These are phyloP conservation scores for Hygrophorus pudorinus DNA, from an alignment of 768 basidiomycete genomes.

Conservation along the genomic window DNA sequence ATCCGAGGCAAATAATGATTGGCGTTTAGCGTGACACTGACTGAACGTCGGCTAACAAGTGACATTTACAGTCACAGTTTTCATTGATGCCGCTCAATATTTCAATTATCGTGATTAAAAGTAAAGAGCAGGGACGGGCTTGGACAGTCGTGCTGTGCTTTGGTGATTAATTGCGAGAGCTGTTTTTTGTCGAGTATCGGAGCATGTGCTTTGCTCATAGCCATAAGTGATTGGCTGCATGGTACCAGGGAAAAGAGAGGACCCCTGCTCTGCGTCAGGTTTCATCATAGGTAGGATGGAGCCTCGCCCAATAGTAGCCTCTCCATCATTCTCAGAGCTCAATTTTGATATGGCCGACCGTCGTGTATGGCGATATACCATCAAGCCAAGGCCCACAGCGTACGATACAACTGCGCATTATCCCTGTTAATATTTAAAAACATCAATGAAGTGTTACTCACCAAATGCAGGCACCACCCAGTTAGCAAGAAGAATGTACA, in stretches of 20 bases:
- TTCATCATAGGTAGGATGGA: conserved; percentile 10
- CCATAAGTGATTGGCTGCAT: too few species aligned
- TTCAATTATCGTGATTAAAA: not conserved
- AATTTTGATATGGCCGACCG: conserved; percentile 7
- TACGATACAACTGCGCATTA: conserved; percentile 6
- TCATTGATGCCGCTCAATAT: too few species aligned
- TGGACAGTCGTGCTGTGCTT: conserved; percentile 3
- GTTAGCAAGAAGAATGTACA: conserved; percentile 38
- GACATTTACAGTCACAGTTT: too few species aligned
- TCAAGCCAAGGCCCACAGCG: conserved; percentile 20
- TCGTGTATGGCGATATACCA: conserved; percentile 26
- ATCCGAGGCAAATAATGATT: not conserved
- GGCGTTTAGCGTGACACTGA: too few species aligned
- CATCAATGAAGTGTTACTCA: conserved; percentile 20
- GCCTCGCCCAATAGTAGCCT: conserved; percentile 1
- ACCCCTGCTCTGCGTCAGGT: not conserved
- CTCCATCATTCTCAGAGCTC: not conserved
- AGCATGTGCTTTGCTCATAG: too few species aligned
- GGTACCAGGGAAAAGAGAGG: too few species aligned
- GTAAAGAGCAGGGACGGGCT: conserved; percentile 5
- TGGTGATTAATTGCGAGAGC: not conserved
- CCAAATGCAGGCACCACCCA: conserved; percentile 46
- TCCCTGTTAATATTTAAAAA: not conserved
- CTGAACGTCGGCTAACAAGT: too few species aligned
- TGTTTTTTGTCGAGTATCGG: too few species aligned